Percentiles rank a stretch among this genome's conserved stretches.
These are phyloP conservation scores for Stephania yunnanensis DNA, from an alignment of 164 flowering plant species.

Conservation along the genomic window DNA sequence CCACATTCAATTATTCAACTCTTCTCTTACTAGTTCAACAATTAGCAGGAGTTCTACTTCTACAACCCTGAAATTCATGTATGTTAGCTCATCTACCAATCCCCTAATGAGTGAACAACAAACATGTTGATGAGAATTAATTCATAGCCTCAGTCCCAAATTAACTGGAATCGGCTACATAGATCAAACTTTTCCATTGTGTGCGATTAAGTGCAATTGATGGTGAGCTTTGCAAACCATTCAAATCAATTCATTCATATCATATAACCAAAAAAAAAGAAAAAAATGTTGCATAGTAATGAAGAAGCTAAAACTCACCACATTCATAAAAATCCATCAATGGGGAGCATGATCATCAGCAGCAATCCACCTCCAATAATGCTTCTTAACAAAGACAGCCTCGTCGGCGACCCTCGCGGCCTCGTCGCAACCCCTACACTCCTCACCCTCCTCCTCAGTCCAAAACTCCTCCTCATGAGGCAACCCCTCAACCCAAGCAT, in stretches of 20 bases:
- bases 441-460: conserved; percentile 70
- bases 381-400: conserved; percentile 70
- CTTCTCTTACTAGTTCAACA: no score
- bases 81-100: neutral
- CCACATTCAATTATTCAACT: no score
- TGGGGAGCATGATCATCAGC: neutral
- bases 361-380: conserved; percentile 89
- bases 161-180: no score
- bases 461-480: conserved; percentile 61
- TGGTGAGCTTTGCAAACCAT: no score
- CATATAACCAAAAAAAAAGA: no score
- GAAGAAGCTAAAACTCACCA: neutral
- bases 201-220: no score
- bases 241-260: no score
- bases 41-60: no score
- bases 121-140: neutral
- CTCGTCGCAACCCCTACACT: conserved; percentile 38
- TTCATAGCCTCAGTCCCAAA: no score
- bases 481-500: conserved; percentile 70
- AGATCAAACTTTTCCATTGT: no score
- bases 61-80: no score
- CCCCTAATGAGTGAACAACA: neutral
- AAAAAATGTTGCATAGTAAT: neutral
- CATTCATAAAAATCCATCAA: neutral
- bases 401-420: conserved; percentile 23